These are phyloP conservation scores for Meredithiella fracta DNA, from an alignment of 2,329 filamentous ascomycete species.

Conservation along the genomic window DNA sequence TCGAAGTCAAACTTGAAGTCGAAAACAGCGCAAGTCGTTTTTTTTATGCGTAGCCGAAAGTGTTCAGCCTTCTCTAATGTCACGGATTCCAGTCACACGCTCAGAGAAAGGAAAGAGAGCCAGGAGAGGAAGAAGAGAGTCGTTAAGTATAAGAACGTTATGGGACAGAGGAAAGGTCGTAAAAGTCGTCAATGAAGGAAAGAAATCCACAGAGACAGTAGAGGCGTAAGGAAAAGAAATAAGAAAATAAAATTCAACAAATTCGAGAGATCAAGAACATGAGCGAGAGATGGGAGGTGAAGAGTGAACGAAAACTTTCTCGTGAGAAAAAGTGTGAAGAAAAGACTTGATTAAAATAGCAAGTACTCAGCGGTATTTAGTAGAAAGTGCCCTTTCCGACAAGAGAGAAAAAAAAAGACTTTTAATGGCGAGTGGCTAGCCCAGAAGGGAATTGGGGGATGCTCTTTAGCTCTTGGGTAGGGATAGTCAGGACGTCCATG, in stretches of 20 bases:
- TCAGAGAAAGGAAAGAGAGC: slow-evolving; percentile 4
- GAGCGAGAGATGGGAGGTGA: slow-evolving; percentile 7
- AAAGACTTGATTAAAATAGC: background rate
- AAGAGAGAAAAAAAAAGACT: background rate
- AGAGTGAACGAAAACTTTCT: background rate
- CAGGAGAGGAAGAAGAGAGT: background rate
- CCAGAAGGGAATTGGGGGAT: background rate
- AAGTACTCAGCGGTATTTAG: background rate
- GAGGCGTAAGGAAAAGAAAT: slow-evolving; percentile 8
- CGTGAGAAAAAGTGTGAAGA: background rate
- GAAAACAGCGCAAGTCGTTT: background rate
- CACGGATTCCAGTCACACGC: slow-evolving; percentile 13
- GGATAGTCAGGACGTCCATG: background rate
- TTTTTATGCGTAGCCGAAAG: slow-evolving; percentile 1
- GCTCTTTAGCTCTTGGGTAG: background rate
- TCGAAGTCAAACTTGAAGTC: background rate
- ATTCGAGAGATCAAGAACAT: background rate
- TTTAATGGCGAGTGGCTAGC: background rate
- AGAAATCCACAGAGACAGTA: slow-evolving; percentile 15
- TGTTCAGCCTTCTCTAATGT: slow-evolving; percentile 10
- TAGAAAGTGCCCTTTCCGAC: background rate
- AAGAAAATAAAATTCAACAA: slow-evolving; percentile 7
- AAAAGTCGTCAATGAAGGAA: slow-evolving; percentile 1
- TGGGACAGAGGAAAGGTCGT: background rate
- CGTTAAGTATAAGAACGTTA: background rate